phyloP scores from a whole-genome alignment of 305 asterid genomes.

The Fraxinus xanthoxyloides region DNA sequence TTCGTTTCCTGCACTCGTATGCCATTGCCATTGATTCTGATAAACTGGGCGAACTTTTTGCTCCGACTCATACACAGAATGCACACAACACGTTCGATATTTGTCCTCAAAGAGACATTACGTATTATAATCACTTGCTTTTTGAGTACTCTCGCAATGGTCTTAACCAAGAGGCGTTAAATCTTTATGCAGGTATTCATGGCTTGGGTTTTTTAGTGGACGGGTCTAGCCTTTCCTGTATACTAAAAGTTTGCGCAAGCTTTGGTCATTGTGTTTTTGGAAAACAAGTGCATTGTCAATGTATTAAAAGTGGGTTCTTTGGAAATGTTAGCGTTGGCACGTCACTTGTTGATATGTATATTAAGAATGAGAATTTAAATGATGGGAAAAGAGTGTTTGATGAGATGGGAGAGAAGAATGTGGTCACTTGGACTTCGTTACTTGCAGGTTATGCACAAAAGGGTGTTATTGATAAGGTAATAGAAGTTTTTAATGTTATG shows the following conservation, averaged over 20 bases:
- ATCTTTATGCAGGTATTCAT: slow-evolving; percentile 46
- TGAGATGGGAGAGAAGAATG: slow-evolving; percentile 69
- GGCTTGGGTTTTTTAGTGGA: slow-evolving; percentile 49
- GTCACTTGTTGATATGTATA: slow-evolving; percentile 75
- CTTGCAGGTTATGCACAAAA: slow-evolving; percentile 62
- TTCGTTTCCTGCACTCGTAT: slow-evolving; percentile 19
- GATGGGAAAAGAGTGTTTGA: slow-evolving; percentile 65
- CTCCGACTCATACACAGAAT: neutral
- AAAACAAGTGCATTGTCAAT: slow-evolving; percentile 66
- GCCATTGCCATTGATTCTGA: slow-evolving; percentile 30
- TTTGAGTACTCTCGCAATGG: slow-evolving; percentile 57
- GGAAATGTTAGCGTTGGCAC: slow-evolving; percentile 83
- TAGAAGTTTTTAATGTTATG: slow-evolving; percentile 52
- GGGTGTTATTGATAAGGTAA: slow-evolving; percentile 38
- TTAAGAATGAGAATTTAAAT: slow-evolving; percentile 51
- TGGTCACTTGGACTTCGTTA: slow-evolving; percentile 87
- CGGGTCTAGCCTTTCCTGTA: slow-evolving; percentile 64
- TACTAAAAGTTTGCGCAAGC: slow-evolving; percentile 66
- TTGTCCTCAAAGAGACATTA: slow-evolving; percentile 42
- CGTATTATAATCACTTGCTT: slow-evolving; percentile 58
- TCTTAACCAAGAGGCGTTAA: slow-evolving; percentile 49
- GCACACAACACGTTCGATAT: slow-evolving; percentile 57
- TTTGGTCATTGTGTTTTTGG: slow-evolving; percentile 44
- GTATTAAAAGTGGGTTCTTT: slow-evolving; percentile 64
- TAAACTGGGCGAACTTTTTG: neutral